Conservation (phyloP, 83 land plant genomes). For the Larix sibirica region DNA sequence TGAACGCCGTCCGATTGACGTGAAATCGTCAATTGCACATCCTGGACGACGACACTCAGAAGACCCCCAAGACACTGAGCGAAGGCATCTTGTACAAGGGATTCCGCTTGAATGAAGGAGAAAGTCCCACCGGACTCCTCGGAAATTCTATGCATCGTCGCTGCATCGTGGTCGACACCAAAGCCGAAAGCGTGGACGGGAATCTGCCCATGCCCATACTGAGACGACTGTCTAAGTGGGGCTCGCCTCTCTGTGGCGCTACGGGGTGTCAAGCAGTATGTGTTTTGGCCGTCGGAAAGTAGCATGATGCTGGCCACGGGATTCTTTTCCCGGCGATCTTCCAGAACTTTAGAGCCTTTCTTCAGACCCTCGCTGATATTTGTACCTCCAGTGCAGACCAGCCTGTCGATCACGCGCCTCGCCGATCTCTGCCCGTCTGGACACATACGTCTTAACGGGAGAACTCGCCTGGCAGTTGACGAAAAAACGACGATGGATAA, state of each 20-base stretch:
- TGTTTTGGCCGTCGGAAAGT: constrained; percentile 62
- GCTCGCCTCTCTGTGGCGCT: constrained; percentile 35
- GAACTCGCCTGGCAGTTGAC: constrained; percentile 53
- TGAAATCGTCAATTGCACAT: constrained; percentile 42
- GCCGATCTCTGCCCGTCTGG: constrained; percentile 61
- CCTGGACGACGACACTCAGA: constrained; percentile 80
- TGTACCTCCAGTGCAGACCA: constrained; percentile 47
- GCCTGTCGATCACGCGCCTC: constrained; percentile 61
- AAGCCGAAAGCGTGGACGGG: constrained; percentile 73
- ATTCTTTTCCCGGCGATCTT: constrained; percentile 76
- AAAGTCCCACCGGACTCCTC: constrained; percentile 17
- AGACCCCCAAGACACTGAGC: constrained; percentile 72
- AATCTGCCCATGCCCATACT: constrained; percentile 3
- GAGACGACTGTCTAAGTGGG: too few relatives aligned
- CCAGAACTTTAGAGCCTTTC: constrained; percentile 76
- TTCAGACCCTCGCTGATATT: constrained; percentile 62
- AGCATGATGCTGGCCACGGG: constrained; percentile 83
- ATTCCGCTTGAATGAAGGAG: constrained; percentile 19
- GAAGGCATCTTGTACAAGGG: constrained; percentile 59
- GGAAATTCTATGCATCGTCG: constrained; percentile 12
- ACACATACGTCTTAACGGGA: constrained; percentile 80
- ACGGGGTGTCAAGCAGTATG: too few relatives aligned
- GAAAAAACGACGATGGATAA: constrained; percentile 87
- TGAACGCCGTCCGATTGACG: constrained; percentile 2
- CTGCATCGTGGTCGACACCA: constrained; percentile 45